Conservation (phyloP, 75 land plant species). For the Cunninghamia lanceolata region DNA sequence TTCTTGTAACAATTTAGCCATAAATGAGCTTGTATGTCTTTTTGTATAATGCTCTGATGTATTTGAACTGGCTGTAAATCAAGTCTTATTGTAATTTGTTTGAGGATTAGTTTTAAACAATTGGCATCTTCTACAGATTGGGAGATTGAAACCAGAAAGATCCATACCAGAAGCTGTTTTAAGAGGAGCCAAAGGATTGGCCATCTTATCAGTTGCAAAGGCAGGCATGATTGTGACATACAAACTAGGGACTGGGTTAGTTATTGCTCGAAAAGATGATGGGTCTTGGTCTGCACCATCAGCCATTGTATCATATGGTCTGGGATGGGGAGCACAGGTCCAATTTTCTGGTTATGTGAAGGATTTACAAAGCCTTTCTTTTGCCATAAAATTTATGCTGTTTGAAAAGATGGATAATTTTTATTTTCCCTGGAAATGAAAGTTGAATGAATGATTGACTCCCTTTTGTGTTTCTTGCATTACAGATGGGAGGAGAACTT, state of each 20-base stretch:
- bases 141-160: slow-evolving; percentile 48
- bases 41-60: background rate
- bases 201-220: slow-evolving; percentile 77
- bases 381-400: background rate
- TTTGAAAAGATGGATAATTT: background rate
- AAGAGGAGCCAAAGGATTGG: slow-evolving; percentile 71
- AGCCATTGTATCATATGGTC: slow-evolving; percentile 67
- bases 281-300: slow-evolving; percentile 90
- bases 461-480: background rate
- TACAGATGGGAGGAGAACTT: slow-evolving; percentile 78
- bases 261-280: slow-evolving; percentile 66
- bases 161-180: slow-evolving; percentile 67
- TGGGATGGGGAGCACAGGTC: slow-evolving; percentile 94
- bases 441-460: background rate
- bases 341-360: background rate
- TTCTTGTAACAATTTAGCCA: background rate
- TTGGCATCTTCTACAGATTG: slow-evolving; percentile 22
- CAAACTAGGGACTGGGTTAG: slow-evolving; percentile 84
- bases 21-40: background rate
- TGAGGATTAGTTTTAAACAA: background rate
- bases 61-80: background rate
- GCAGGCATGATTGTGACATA: slow-evolving; percentile 65
- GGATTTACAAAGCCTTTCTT: background rate
- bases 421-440: background rate
- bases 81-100: background rate